Base-by-base conservation (phyloP, 2,329 filamentous ascomycete species). In the Botrytis squamosa region DNA sequence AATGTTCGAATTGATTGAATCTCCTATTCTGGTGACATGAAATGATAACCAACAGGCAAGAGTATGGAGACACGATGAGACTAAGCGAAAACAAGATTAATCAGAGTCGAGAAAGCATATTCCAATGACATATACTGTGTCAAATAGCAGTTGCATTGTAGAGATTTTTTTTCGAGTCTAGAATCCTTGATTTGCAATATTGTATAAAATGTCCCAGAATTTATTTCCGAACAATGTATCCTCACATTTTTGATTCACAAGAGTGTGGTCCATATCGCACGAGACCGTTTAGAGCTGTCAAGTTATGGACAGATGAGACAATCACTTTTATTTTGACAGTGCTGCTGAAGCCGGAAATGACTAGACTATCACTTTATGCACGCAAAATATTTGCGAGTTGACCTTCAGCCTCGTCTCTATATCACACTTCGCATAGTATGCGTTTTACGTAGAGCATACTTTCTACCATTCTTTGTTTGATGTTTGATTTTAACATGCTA, bases 321-420 rank as follows among this genome's bases (percentile, higher is more conserved):
- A 29, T 55, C 2, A 7, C 1, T 55, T 1, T 29, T 29, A 4
- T 29, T 29, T 29, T 55, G 1, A 29, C 3, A 18, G n/a, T 42
- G 16, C 12, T 29, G 6, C 18, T 29, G 8, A 38, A 36, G 29
- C 20, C 29, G 12, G 57, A 38, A 22, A 52, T 29, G 40, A 22
- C 49, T 33, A 44, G 63, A 55, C 69, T 71, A 71, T 36, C 36
- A 42, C 52, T 57, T 22, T 42, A 49, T 71, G 16, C 40, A 29
- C 42, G 40, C 59, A 64, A 6, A 20, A 22, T 66, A 66, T 18
- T 2, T 66, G 42, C 29, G n/a, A 42, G 20, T 42, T 36, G 16
- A 12, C 36, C 10, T 29, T 36, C 7, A 29, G 25, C 10, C 14
- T 42, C 14, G 12, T 63, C n/a, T 7, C 14, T 22, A 5, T 7